Conservation (phyloP, 1,284 basidiomycete genomes). For the Irpex rosettiformis region DNA sequence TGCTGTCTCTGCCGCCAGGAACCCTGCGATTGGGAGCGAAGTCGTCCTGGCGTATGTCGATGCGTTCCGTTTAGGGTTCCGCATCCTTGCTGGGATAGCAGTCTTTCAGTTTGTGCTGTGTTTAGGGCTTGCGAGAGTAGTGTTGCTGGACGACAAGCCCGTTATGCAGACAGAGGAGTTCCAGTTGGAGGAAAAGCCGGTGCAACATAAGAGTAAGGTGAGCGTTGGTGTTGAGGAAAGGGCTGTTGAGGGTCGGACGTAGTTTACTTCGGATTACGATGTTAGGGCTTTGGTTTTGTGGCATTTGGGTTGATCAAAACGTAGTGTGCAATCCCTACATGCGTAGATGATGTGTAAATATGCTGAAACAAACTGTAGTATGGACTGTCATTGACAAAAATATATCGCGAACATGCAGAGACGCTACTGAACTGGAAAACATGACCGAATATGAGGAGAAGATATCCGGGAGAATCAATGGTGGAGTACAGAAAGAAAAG, state of each 20-base stretch:
- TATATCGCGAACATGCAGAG: neutral
- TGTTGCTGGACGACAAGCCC: constrained; percentile 3
- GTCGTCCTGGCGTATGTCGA: constrained; percentile 15
- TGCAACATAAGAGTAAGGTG: neutral
- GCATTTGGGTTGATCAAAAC: no score
- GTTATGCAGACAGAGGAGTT: neutral
- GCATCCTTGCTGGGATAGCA: constrained; percentile 18
- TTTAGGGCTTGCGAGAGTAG: constrained; percentile 14
- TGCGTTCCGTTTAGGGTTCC: constrained; percentile 18
- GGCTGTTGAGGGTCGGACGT: neutral
- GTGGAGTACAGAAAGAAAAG: neutral
- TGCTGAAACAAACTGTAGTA: neutral
- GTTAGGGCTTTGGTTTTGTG: no score
- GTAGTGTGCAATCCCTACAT: no score
- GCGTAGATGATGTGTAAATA: neutral
- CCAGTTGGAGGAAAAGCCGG: neutral
- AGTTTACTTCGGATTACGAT: no score
- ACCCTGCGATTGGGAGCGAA: constrained; percentile 8
- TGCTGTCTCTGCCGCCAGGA: constrained; percentile 15
- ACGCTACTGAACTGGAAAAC: no score
- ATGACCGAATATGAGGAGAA: no score
- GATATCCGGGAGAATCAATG: neutral
- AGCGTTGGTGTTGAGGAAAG: neutral
- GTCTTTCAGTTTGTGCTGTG: constrained; percentile 17
- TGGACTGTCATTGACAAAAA: no score